Evolutionary conservation across 2,329 filamentous ascomycete genomes (phyloP), one percentile per base, ranked within the genome.

Genomic region (Podosphaera fusca): DNA sequence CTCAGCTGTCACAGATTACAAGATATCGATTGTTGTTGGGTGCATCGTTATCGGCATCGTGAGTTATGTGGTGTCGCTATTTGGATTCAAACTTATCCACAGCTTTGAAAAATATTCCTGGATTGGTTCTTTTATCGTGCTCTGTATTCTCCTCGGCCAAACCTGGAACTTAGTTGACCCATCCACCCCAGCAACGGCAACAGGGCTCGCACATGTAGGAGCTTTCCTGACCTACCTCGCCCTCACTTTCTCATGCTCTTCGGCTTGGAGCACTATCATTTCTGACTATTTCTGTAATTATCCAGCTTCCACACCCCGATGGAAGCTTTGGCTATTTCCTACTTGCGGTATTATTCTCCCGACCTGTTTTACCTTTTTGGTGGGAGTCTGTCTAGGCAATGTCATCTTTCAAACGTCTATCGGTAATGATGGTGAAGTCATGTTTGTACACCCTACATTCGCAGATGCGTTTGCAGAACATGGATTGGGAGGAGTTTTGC

Each of bases 101-200:
- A 67, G 70, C 0, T 74, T 70, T 60, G 73, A 75, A 65, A 71
- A 72, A 57, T 75, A 74, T 59, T 71, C 72, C 1, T 75, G 73
- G 73, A 68, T 73, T 59, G 61, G 70, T 56, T 73, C 71, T 57
- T 69, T 74, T 61, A 69, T 74, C 60, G 68, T 74, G 42, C 69
- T 75, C 61, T 66, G 71, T 58, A 67, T 76, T 57, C 70, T 76
- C 56, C 70, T 74, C 55, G 73, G 70, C 14, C 67, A 75, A 64
- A 69, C 72, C 1, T 72, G 69, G 8, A 66, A 64, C 5, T 71
- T 74, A 56, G 67, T 73, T 8, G 69, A 73, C 56, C 65, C 72
- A 56, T 65, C 60, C 35, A 64, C 65, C 5, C 67, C 67, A 8
- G 64, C 64, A 2, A 56, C 58, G 7, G 64, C 68, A 6, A 65